Base-by-base conservation (phyloP, 139 green algal species). In the Chlamydomonas incerta region DNA sequence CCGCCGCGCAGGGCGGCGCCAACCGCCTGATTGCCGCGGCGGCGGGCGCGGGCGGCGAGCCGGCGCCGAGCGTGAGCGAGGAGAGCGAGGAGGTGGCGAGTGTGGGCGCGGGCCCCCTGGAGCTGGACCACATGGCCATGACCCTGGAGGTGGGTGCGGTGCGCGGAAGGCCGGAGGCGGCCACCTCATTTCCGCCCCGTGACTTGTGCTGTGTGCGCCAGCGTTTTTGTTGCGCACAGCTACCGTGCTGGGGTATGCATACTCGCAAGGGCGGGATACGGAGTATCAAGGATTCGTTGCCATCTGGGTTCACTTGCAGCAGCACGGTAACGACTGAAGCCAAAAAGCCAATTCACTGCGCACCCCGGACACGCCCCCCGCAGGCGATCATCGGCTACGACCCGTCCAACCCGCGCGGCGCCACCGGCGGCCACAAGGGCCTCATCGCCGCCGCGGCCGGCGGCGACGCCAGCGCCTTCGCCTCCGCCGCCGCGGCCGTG, bases 111-210 rank as follows among this genome's bases (percentile, higher is more conserved):
- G 69, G 69, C 57, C 33, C 60, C 5, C 47, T 85, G 66, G 79
- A 85, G 41, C 33, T 85, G 66, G 79, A 85, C 72, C 66, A 66
- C 3, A 13, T 87, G n/a, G 82, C 86, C 46, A 21, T 74, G 10
- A 52, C 87, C 6, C 67, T 90, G 9, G 87, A 90, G 77, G 77
- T 84, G 77, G 14, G 77, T n/a, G n/a, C n/a, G n/a, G n/a, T n/a
- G n/a, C n/a, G n/a, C n/a, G n/a, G n/a, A n/a, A n/a, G n/a, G n/a
- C n/a, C n/a, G n/a, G n/a, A n/a, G n/a, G n/a, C n/a, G n/a, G n/a
- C n/a, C n/a, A n/a, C n/a, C n/a, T n/a, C n/a, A n/a, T n/a, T n/a
- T n/a, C n/a, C n/a, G n/a, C n/a, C n/a, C n/a, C n/a, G n/a, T n/a
- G n/a, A n/a, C n/a, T n/a, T n/a, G n/a, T n/a, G n/a, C n/a, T n/a